phyloP scores from a whole-genome alignment of 2,329 filamentous ascomycete species.

The Cladobotryum mycophilum region DNA sequence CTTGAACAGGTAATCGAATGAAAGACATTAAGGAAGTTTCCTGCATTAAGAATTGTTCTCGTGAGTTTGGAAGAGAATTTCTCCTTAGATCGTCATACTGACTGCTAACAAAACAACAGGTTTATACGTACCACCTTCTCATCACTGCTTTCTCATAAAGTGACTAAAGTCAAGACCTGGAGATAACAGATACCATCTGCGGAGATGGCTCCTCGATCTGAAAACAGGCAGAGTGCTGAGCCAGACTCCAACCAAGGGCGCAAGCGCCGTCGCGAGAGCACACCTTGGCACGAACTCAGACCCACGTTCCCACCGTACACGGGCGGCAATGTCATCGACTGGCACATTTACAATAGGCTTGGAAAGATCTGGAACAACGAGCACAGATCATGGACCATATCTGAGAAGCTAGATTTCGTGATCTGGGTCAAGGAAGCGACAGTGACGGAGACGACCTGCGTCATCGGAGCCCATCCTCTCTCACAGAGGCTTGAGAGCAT shows the following conservation, averaged over 20 bases:
- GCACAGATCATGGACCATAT: background rate
- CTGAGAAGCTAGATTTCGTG: background rate
- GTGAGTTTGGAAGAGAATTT: too few relatives aligned
- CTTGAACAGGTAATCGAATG: too few relatives aligned
- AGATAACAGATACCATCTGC: too few relatives aligned
- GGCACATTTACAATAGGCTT: constrained; percentile 3
- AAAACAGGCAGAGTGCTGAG: background rate
- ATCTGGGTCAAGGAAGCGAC: background rate
- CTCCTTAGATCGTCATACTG: too few relatives aligned
- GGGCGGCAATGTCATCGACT: constrained; percentile 5
- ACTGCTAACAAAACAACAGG: too few relatives aligned
- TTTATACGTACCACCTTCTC: too few relatives aligned
- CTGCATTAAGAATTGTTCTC: too few relatives aligned
- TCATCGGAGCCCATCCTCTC: background rate
- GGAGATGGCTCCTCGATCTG: too few relatives aligned
- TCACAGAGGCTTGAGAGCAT: background rate
- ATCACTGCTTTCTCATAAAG: too few relatives aligned
- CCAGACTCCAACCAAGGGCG: background rate
- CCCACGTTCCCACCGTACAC: background rate
- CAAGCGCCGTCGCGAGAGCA: too few relatives aligned
- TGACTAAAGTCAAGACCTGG: too few relatives aligned
- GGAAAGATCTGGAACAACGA: background rate
- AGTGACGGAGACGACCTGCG: background rate
- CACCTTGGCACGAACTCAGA: background rate
- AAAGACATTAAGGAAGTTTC: too few relatives aligned